Evolutionary conservation across 2,329 filamentous ascomycete genomes (phyloP).

Genomic region (Bipolaris zeicola): DNA sequence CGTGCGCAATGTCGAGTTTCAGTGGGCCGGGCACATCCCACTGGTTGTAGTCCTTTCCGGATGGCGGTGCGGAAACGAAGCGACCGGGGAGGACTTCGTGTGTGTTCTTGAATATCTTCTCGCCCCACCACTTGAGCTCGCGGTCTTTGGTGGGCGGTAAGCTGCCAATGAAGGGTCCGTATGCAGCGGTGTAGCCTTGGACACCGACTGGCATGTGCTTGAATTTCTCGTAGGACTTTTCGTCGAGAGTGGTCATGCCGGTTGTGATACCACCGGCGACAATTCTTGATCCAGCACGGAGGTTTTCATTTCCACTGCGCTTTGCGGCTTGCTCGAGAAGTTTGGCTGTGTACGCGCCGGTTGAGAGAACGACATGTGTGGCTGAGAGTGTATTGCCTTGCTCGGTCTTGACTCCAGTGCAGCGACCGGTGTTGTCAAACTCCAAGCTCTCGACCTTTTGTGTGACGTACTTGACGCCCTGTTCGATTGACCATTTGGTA

Average conservation of each 20-base stretch:
- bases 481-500: slow-evolving; percentile 58
- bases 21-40: slow-evolving; percentile 64
- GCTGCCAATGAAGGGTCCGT: slow-evolving; percentile 41
- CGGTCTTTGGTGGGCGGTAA: slow-evolving; percentile 42
- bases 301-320: slow-evolving; percentile 53
- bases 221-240: slow-evolving; percentile 34
- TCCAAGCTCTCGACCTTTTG: slow-evolving; percentile 58
- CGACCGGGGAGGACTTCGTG: slow-evolving; percentile 54
- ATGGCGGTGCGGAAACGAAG: slow-evolving; percentile 63
- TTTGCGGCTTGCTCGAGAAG: slow-evolving; percentile 56
- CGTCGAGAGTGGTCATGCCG: slow-evolving; percentile 54
- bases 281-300: slow-evolving; percentile 61
- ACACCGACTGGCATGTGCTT: slow-evolving; percentile 45
- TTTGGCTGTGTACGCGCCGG: slow-evolving; percentile 52
- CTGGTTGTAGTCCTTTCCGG: slow-evolving; percentile 63
- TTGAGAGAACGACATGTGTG: slow-evolving; percentile 45
- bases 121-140: slow-evolving; percentile 44
- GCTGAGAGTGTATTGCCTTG: slow-evolving; percentile 38
- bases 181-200: slow-evolving; percentile 37
- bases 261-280: slow-evolving; percentile 62
- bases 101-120: slow-evolving; percentile 46
- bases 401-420: slow-evolving; percentile 44
- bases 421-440: slow-evolving; percentile 56
- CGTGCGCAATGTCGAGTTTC: slow-evolving; percentile 64
- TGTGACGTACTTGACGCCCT: slow-evolving; percentile 65